phyloP scores from a whole-genome alignment of 257 asterid genomes.

The Solanum commersonii region DNA sequence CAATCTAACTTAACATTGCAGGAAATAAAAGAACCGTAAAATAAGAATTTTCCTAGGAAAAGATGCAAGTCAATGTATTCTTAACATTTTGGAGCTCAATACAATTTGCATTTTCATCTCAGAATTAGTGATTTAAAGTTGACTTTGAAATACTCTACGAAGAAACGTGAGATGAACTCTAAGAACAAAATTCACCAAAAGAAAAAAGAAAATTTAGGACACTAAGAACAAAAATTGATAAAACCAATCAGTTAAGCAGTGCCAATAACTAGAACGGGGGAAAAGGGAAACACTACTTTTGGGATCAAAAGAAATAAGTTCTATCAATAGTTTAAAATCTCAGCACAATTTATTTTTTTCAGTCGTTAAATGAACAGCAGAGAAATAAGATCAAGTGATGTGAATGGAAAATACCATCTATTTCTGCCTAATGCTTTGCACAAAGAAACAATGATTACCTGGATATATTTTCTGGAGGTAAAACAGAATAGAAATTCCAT shows the following conservation, averaged over 20 bases:
- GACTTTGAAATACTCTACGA: background rate
- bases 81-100: background rate
- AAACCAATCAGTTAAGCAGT: background rate
- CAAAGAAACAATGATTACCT: slow-evolving; percentile 27
- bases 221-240: background rate
- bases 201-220: background rate
- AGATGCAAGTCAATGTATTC: background rate
- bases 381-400: background rate
- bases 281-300: background rate
- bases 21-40: background rate
- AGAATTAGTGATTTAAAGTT: background rate
- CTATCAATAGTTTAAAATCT: background rate
- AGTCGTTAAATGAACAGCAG: background rate
- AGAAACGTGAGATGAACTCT: background rate
- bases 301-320: background rate
- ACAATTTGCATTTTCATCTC: background rate
- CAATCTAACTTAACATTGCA: background rate
- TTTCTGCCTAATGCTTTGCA: background rate
- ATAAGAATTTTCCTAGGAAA: background rate
- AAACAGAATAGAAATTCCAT: slow-evolving; percentile 92
- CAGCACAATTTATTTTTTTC: background rate
- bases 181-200: background rate
- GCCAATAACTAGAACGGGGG: background rate
- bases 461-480: slow-evolving; percentile 98
- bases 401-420: background rate